Conservation (phyloP, 2,329 filamentous ascomycete species). For the Fusarium sp. region DNA sequence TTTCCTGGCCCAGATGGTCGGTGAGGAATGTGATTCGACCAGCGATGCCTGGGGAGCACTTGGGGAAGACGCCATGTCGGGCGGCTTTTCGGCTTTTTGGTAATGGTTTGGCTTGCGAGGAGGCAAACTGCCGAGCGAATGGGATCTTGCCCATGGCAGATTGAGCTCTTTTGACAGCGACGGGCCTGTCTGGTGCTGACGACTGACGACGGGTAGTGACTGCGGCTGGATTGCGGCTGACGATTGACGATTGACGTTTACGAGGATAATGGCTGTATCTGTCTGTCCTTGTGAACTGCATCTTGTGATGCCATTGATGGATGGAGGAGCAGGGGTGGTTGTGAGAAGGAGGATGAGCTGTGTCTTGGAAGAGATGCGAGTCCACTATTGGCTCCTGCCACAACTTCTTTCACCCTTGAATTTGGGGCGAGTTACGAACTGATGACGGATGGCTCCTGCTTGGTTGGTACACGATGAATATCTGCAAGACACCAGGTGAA, state of each 20-base stretch:
- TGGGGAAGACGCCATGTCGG: slow-evolving; percentile 24
- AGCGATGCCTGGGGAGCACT: slow-evolving; percentile 24
- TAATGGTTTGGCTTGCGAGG: slow-evolving; percentile 34
- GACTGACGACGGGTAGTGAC: slow-evolving; percentile 26
- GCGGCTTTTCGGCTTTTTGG: slow-evolving; percentile 29
- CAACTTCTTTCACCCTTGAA: slow-evolving; percentile 22
- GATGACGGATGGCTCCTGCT: slow-evolving; percentile 1
- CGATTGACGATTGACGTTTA: slow-evolving; percentile 12
- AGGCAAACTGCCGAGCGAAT: slow-evolving; percentile 43
- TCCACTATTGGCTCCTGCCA: slow-evolving; percentile 21
- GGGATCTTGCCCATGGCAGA: slow-evolving; percentile 26
- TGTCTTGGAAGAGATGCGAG: slow-evolving; percentile 13
- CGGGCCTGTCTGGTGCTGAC: slow-evolving; percentile 30
- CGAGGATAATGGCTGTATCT: slow-evolving; percentile 25
- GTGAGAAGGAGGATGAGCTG: neutral
- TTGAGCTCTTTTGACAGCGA: slow-evolving; percentile 31
- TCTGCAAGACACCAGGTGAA: neutral
- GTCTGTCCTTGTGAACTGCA: slow-evolving; percentile 4
- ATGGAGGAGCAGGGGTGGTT: slow-evolving; percentile 9
- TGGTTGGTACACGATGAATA: neutral
- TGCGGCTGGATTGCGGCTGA: slow-evolving; percentile 9
- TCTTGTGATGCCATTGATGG: slow-evolving; percentile 4
- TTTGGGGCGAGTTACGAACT: slow-evolving; percentile 12
- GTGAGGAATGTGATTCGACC: slow-evolving; percentile 47
- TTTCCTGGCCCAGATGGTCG: slow-evolving; percentile 44